Percentiles rank a stretch among this genome's conserved stretches.
These are phyloP conservation scores for Dothideomycetes sp. DNA, from an alignment of 2,329 filamentous ascomycete species.

Conservation along the genomic window DNA sequence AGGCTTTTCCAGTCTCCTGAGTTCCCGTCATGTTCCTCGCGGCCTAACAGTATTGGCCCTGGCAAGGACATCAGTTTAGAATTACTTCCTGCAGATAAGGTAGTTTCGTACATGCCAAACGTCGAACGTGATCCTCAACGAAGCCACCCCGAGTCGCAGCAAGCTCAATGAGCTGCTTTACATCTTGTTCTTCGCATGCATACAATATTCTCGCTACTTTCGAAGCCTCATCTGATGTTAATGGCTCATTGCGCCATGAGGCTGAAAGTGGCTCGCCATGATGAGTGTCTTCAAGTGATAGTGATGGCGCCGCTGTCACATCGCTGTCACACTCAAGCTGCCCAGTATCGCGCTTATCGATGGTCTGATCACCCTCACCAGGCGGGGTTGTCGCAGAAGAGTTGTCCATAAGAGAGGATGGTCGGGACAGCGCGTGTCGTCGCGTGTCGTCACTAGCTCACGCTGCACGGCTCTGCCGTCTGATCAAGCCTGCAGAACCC, in stretches of 20 bases:
- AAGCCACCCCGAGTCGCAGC: slow-evolving; percentile 35
- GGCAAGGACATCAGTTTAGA: neutral
- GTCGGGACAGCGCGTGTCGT: neutral
- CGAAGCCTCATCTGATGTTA: slow-evolving; percentile 11
- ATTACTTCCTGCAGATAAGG: slow-evolving; percentile 3
- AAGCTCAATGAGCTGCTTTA: slow-evolving; percentile 28
- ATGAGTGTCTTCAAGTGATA: neutral
- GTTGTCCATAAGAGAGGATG: neutral
- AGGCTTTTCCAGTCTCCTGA: slow-evolving; percentile 48
- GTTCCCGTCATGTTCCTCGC: slow-evolving; percentile 15
- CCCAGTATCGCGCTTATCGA: neutral
- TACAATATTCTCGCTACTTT: slow-evolving; percentile 25
- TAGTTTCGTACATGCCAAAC: slow-evolving; percentile 58
- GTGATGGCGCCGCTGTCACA: neutral
- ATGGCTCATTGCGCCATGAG: slow-evolving; percentile 13
- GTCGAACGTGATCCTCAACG: slow-evolving; percentile 47
- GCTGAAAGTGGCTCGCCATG: slow-evolving; percentile 11
- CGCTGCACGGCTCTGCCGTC: neutral
- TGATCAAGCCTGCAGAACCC: neutral
- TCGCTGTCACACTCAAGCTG: neutral
- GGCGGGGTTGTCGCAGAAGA: neutral
- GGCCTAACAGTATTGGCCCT: slow-evolving; percentile 53
- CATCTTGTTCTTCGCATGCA: slow-evolving; percentile 30
- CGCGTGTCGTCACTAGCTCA: neutral
- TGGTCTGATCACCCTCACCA: neutral